Evolutionary conservation across 2,329 filamentous ascomycete species (phyloP).

Genomic region (Microcyclospora tardicrescens): DNA sequence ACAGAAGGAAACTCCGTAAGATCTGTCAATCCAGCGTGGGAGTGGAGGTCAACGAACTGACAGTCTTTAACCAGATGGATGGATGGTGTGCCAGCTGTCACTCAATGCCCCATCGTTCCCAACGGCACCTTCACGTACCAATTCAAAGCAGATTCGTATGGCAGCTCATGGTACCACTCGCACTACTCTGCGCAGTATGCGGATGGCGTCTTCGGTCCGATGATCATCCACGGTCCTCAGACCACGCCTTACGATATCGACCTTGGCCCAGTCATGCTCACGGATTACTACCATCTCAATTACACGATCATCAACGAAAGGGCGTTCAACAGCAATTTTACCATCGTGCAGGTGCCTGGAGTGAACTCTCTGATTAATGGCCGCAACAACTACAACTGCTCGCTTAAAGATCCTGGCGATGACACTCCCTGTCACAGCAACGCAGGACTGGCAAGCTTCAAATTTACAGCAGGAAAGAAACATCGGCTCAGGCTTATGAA

Average conservation of each 20-base stretch:
- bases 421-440: slow-evolving; percentile 15
- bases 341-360: slow-evolving; percentile 9
- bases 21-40: too few species aligned
- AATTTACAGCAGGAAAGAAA: slow-evolving; percentile 23
- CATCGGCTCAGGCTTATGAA: slow-evolving; percentile 34
- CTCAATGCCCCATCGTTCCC: slow-evolving; percentile 22
- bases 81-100: slow-evolving; percentile 21
- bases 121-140: slow-evolving; percentile 19
- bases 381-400: slow-evolving; percentile 16
- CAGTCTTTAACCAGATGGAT: too few species aligned
- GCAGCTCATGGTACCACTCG: slow-evolving; percentile 13
- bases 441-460: slow-evolving; percentile 19
- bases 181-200: slow-evolving; percentile 19
- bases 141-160: slow-evolving; percentile 21
- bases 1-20: slow-evolving; percentile 19
- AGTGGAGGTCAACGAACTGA: too few species aligned
- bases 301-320: slow-evolving; percentile 15
- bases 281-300: slow-evolving; percentile 28
- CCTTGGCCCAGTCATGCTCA: slow-evolving; percentile 24
- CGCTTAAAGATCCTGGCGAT: slow-evolving; percentile 9
- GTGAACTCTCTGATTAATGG: slow-evolving; percentile 16
- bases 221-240: slow-evolving; percentile 28
- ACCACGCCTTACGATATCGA: slow-evolving; percentile 20
- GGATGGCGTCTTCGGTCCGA: slow-evolving; percentile 19
- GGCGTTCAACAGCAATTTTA: slow-evolving; percentile 10